Evolutionary conservation across 2,329 filamentous ascomycete species (phyloP), one percentile per base, ranked within the genome.

Genomic region (Xylaria sp.): DNA sequence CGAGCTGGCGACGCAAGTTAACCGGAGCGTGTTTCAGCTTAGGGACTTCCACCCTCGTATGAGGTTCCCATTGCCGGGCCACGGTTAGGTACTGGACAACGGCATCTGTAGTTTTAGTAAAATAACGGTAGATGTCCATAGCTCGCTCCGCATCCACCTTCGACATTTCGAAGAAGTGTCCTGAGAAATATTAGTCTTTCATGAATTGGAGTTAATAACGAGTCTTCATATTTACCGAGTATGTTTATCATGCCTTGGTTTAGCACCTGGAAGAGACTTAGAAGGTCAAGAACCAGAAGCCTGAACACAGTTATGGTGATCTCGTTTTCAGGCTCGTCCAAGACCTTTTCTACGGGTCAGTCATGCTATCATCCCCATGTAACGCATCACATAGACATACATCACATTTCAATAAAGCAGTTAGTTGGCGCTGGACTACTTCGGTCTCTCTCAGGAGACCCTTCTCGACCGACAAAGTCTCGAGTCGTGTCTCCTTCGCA

Each of bases 201-300:
- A 31, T 23, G 23, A 39, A 58, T 13, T 31, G 25, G 41, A 9
- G 15, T 41, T 33, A 28, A 62, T 4, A 15, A 58, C 13, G 43
- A 15, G 23, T 18, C 23, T 31, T 9, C 9, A 28, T 2, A 10
- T 89, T 73, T 84, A 97, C 95, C 94, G 66, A 99, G 84, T 68
- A 99, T 94, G 80, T 97, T 98, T 82, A 99, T 99, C 78, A 97
- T 93, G 58, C 93, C 96, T 82, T 98, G 94, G 78, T 99, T 99
- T 82, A 98, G 91, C 56, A 96, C 93, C 77, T 97, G 94, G 83
- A 97, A 99, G 64, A 99, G 85, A 15, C 93, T 90, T 69, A 99
- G 82, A 46, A 99, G 85, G 80, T 99, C 96, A 76, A 97, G 86
- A 23, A 97, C 97, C 63, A 99, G 85, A 71, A 99, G 85, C 67